phyloP scores from a whole-genome alignment of 2,329 filamentous ascomycete species.

The Ophiocordyceps unilateralis region DNA sequence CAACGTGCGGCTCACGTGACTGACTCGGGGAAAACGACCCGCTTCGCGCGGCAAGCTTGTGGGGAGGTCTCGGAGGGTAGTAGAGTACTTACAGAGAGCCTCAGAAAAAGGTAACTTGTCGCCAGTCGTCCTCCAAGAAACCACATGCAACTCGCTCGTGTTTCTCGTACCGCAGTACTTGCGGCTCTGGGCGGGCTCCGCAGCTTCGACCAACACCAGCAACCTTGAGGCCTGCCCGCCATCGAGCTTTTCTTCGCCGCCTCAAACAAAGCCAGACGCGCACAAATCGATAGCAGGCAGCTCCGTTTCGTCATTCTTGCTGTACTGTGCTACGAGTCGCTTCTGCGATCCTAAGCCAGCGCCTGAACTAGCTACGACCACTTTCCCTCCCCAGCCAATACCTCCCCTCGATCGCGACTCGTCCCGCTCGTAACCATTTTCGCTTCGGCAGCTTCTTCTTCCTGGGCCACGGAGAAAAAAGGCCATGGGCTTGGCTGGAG shows the following conservation, averaged over 20 bases:
- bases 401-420: background rate
- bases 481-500: constrained; percentile 19
- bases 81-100: background rate
- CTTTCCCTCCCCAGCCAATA: too few relatives aligned
- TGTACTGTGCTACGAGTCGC: too few relatives aligned
- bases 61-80: background rate
- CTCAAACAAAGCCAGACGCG: background rate
- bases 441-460: background rate
- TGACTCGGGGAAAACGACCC: background rate
- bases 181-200: background rate
- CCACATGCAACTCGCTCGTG: background rate
- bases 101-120: background rate
- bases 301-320: too few relatives aligned
- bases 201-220: background rate
- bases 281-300: too few relatives aligned
- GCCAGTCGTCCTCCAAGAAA: background rate
- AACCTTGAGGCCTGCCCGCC: too few relatives aligned
- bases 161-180: background rate
- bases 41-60: background rate
- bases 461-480: constrained; percentile 1
- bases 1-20: background rate
- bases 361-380: too few relatives aligned
- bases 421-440: background rate
- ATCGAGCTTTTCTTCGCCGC: too few relatives aligned
- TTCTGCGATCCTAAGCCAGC: too few relatives aligned